Evolutionary conservation across 2,329 filamentous ascomycete genomes (phyloP).

Genomic region (Phoma sp.): DNA sequence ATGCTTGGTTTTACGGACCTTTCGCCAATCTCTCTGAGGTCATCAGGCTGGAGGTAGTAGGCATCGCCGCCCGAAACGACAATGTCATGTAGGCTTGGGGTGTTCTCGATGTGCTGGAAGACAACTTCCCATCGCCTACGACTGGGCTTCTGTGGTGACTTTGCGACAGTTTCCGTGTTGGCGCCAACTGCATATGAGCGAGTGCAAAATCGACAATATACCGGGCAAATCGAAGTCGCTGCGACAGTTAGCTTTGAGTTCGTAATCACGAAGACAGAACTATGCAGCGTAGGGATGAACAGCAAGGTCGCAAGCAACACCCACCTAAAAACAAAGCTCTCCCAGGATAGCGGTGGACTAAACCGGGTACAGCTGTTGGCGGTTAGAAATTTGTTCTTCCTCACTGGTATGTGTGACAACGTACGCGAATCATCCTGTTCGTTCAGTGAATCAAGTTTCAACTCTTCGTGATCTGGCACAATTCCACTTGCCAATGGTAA

Average conservation of each 20-base stretch:
- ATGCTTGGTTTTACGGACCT: conserved; percentile 20
- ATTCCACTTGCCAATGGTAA: conserved; percentile 64
- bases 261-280: background rate
- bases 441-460: conserved; percentile 66
- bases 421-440: conserved; percentile 62
- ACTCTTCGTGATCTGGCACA: conserved; percentile 61
- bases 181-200: conserved; percentile 66
- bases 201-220: conserved; percentile 70
- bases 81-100: conserved; percentile 63
- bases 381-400: conserved; percentile 3
- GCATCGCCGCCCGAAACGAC: conserved; percentile 70
- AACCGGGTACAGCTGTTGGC: conserved; percentile 56
- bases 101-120: conserved; percentile 63
- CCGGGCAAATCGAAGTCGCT: conserved; percentile 66
- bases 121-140: conserved; percentile 63
- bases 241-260: background rate
- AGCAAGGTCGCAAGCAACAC: conserved; percentile 18
- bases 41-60: conserved; percentile 63
- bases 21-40: conserved; percentile 63
- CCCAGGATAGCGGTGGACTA: conserved; percentile 70
- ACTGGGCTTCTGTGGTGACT: conserved; percentile 42
- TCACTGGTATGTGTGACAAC: too few species aligned
- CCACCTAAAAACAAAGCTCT: conserved; percentile 68
- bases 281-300: background rate
- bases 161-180: conserved; percentile 60